Base-by-base conservation (phyloP, 768 basidiomycete species). In the Crepidotus variabilis region DNA sequence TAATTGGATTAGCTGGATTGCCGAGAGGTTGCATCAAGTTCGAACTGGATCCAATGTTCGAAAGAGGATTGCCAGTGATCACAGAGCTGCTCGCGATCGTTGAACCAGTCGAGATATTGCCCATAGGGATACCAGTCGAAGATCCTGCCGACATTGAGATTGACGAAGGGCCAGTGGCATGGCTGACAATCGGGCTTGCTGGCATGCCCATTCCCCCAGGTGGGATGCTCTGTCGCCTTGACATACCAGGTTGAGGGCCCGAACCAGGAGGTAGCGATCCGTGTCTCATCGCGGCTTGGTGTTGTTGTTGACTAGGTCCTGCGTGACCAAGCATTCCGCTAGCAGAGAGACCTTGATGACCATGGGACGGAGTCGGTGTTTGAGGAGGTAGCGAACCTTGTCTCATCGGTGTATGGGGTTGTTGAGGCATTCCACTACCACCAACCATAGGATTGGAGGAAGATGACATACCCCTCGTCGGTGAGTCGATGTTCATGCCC, bases 371-470 rank as follows among this genome's bases (percentile, higher is more conserved):
- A 32, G 55, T 34, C 6, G 55, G 50, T 50, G 35, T 54, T 49
- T 50, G 58, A 7, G 63, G 66, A 4, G 63, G 64, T 20, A 62
- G 33, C 21, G 66, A 67, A 33, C 66, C 65, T 54, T 69, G 70
- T 22, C 70, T 64, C 6, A 64, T 61, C 16, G 65, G 65, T 8
- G 70, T 68, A 13, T 65, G 64, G 9, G 65, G 63, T 7, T 50
- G 50, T 23, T 53, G 33, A 43, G 54, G 43, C 14, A 51, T 36
- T 23, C 14, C 21, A 39, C 47, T 48, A 7, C 56, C 51, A 39
- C 57, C 57, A 11, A 50, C 35, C 22, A 43, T 51, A 13, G 59
- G 57, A 14, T 58, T 60, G 21, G 58, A 58, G 23, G 60, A 49
- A 34, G 58, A 32, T 14, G 59, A 6, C 21, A 50, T 36, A 24